These are phyloP conservation scores for Ilex aquifolium DNA, from an alignment of 257 asterid species.

Conservation along the genomic window DNA sequence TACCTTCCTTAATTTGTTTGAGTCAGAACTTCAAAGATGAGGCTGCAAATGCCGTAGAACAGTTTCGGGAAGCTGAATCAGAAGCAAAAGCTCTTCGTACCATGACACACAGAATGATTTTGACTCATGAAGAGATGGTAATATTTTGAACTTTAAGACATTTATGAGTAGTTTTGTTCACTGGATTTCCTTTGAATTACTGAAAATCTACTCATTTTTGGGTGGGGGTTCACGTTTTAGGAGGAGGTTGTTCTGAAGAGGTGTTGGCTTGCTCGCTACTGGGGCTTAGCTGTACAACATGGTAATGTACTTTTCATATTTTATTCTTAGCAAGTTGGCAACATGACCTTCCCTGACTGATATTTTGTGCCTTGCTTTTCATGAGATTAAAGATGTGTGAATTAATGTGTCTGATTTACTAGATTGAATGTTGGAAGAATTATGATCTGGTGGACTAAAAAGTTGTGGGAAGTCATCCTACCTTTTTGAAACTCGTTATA, in stretches of 20 bases:
- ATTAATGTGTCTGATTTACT: too few species aligned
- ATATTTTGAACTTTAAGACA: slow-evolving; percentile 14
- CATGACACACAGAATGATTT: slow-evolving; percentile 95
- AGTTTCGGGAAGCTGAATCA: slow-evolving; percentile 84
- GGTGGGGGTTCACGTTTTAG: slow-evolving; percentile 25
- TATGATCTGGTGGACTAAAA: background rate
- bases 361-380: too few species aligned
- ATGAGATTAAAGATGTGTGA: too few species aligned
- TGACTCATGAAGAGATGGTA: slow-evolving; percentile 99
- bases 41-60: slow-evolving; percentile 57
- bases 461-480: background rate
- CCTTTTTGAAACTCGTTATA: background rate
- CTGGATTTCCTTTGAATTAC: background rate
- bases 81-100: slow-evolving; percentile 89
- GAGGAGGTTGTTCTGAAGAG: slow-evolving; percentile 98
- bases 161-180: background rate
- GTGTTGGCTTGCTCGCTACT: slow-evolving; percentile 99
- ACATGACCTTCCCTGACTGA: too few species aligned
- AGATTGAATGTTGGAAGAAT: background rate
- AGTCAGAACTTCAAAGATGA: slow-evolving; percentile 76
- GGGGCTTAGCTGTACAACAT: slow-evolving; percentile 86
- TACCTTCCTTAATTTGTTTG: slow-evolving; percentile 22
- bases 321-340: background rate
- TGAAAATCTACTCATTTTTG: background rate
- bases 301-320: slow-evolving; percentile 43